Evolutionary conservation across 306 rosid species (phyloP), one percentile per base, ranked within the genome.

Genomic region (apple (Malus domestica)): DNA sequence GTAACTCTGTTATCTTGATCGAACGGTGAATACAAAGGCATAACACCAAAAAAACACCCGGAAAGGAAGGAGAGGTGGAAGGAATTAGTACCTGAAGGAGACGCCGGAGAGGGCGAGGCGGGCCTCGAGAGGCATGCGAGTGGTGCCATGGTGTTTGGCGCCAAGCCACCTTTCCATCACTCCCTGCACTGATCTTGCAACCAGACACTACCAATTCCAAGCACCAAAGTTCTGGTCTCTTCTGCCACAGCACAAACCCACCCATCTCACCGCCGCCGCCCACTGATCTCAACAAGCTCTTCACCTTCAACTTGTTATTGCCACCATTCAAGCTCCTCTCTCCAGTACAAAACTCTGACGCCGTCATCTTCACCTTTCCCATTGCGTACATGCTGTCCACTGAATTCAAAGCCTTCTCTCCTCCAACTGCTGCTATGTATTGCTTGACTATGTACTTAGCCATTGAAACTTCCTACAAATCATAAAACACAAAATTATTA

Each of bases 101-200:
- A 20, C 98, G 96, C 27, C 98, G 42, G 19, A 94, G 91, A 51
- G 97, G 98, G 16, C 97, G 86, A 38, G 97, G 98, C 8, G 98
- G 97, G 49, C 98, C 98, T 0, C 98, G 88, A 63, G 98, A 91
- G 68, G 98, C 98, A 68, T 94, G 98, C 51, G 98, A 91, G 70
- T 94, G 98, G 86, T 94, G 97, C 97, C 97, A 94, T 3, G 98
- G 98, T 44, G 98, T 94, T 71, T 91, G 98, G 54, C 98, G 87
- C 98, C 98, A 94, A 20, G 98, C 96, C 58, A 94, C 87, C 67
- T 90, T 94, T 0, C 97, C 97, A 65, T 94, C 97, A 80, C 96
- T 91, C 6, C 98, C 98, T 0, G 98, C 98, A 76, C 95, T 94
- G 68, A 94, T 91, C 69, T 94, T 94, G 86, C 87, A 86, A 0